Percentiles rank a stretch among this genome's conserved stretches.
These are phyloP conservation scores for Fraxinus platypoda DNA, from an alignment of 305 asterid species.

Conservation along the genomic window DNA sequence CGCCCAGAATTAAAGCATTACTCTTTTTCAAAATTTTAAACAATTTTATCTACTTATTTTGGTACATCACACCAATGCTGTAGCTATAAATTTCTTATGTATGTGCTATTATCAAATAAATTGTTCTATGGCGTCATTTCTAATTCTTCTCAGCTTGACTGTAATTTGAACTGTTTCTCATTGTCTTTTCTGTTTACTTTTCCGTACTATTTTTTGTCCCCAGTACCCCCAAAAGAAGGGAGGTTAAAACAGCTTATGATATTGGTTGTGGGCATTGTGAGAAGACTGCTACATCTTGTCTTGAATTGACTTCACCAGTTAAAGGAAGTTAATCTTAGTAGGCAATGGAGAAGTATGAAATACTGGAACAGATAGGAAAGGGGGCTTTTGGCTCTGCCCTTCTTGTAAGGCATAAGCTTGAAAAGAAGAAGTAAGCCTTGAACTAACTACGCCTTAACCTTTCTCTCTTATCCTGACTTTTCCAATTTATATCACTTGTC, in stretches of 20 bases:
- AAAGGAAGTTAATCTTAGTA: constrained; percentile 20
- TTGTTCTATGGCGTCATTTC: constrained; percentile 13
- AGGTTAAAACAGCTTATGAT: neutral
- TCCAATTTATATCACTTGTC: neutral
- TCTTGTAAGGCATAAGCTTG: constrained; percentile 81
- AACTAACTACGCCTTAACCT: neutral
- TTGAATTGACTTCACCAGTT: constrained; percentile 7
- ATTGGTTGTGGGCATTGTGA: constrained; percentile 11
- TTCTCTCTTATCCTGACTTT: constrained; percentile 5
- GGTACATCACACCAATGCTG: constrained; percentile 18
- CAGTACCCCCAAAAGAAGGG: neutral
- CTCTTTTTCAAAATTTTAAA: constrained; percentile 15
- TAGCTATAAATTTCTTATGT: neutral
- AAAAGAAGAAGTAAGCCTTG: constrained; percentile 73
- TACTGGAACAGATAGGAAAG: constrained; percentile 88
- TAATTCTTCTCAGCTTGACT: constrained; percentile 12
- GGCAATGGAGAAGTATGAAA: constrained; percentile 80
- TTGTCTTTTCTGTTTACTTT: constrained; percentile 6
- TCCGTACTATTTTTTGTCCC: neutral
- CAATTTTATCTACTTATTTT: constrained; percentile 25
- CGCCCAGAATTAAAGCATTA: constrained; percentile 14
- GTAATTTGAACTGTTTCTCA: constrained; percentile 9
- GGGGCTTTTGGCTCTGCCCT: constrained; percentile 95
- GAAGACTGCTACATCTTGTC: constrained; percentile 26
- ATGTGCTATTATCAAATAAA: neutral